Percentiles rank a stretch among this genome's conserved stretches.
phyloP scores from a whole-genome alignment of 1,284 basidiomycete genomes.

The Phaffia rhodozyma region DNA sequence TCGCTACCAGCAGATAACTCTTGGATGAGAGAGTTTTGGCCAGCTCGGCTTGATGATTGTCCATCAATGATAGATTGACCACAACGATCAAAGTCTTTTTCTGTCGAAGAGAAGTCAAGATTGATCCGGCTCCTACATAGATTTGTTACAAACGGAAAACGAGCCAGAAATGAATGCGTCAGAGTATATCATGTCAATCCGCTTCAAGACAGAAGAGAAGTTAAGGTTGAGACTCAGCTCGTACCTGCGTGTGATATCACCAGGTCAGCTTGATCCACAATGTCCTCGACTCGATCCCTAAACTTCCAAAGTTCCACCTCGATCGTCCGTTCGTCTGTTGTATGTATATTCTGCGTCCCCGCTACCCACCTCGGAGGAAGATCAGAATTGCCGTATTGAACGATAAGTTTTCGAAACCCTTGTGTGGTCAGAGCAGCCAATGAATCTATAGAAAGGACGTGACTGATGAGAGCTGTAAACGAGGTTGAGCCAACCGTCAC shows the following conservation, averaged over 20 bases:
- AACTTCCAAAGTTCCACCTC: slow-evolving; percentile 55
- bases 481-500: slow-evolving; percentile 81
- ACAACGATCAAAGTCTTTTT: slow-evolving; percentile 69
- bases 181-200: too few species aligned
- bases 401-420: slow-evolving; percentile 48
- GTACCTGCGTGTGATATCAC: slow-evolving; percentile 88
- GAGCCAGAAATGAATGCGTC: too few species aligned
- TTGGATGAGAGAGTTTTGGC: slow-evolving; percentile 54
- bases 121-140: slow-evolving; percentile 74
- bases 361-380: not conserved
- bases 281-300: slow-evolving; percentile 53
- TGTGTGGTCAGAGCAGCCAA: slow-evolving; percentile 44
- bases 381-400: slow-evolving; percentile 55
- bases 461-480: slow-evolving; percentile 61
- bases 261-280: slow-evolving; percentile 55
- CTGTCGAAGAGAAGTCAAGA: slow-evolving; percentile 70
- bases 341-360: too few species aligned
- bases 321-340: not conserved
- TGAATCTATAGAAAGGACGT: slow-evolving; percentile 47
- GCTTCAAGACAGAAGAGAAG: not conserved
- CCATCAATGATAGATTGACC: slow-evolving; percentile 75
- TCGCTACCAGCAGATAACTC: slow-evolving; percentile 53
- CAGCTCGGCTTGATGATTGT: slow-evolving; percentile 88
- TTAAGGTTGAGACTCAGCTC: not conserved
- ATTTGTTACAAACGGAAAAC: not conserved